Conservation (phyloP, 441 rosid species). For the Cnidoscolus chayamansa region DNA sequence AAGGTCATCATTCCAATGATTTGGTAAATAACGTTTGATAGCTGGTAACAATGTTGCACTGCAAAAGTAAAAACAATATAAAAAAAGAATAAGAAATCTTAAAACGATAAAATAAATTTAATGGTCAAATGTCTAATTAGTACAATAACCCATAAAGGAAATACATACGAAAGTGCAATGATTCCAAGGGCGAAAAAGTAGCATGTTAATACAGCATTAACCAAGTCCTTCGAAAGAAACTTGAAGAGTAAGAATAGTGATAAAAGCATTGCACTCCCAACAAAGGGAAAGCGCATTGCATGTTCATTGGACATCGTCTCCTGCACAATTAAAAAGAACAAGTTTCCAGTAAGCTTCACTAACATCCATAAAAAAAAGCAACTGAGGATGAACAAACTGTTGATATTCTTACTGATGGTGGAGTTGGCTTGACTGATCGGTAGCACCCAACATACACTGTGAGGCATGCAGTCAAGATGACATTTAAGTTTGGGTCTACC, state of each 20-base stretch:
- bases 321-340: slow-evolving; percentile 40
- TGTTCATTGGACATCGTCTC: slow-evolving; percentile 97
- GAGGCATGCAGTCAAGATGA: slow-evolving; percentile 80
- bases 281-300: slow-evolving; percentile 98
- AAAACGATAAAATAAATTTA: background rate
- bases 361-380: background rate
- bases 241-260: slow-evolving; percentile 92
- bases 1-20: slow-evolving; percentile 72
- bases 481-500: slow-evolving; percentile 87
- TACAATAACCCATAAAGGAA: slow-evolving; percentile 14
- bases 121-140: background rate
- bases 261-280: slow-evolving; percentile 95
- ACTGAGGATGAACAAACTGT: background rate
- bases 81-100: slow-evolving; percentile 15
- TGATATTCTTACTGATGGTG: slow-evolving; percentile 62
- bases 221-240: slow-evolving; percentile 93
- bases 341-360: slow-evolving; percentile 15
- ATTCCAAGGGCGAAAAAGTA: slow-evolving; percentile 93
- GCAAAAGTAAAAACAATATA: slow-evolving; percentile 20
- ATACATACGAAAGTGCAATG: slow-evolving; percentile 86
- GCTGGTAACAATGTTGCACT: slow-evolving; percentile 92
- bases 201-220: slow-evolving; percentile 88
- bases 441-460: slow-evolving; percentile 83
- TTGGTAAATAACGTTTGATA: slow-evolving; percentile 60
- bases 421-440: slow-evolving; percentile 84